Evolutionary conservation across 225 moss, liverwort and hornwort species (phyloP), one percentile per base, ranked within the genome.

Genomic region (Sphagnum contortum): DNA sequence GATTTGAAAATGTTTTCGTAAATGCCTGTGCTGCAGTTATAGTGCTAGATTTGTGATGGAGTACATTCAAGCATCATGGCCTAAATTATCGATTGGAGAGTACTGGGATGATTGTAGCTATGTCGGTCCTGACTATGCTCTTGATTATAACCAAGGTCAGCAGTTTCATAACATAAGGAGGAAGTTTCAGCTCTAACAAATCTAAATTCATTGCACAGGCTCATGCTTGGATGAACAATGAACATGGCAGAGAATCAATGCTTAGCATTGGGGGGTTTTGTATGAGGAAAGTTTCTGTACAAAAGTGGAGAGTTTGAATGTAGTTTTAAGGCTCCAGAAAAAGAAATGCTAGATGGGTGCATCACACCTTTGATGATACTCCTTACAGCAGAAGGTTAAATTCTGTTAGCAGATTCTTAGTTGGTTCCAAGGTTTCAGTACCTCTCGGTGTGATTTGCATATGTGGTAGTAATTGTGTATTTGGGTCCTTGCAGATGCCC

Each of bases 51-150:
- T 88, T 63, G 92, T 98, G 68, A 91, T 74, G 70, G 96, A 92
- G 74, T 98, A 81, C 63, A 69, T 87, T 50, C 90, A 89, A 54
- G 85, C 85, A 68, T 85, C 85, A 62, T 67, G 82, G 70, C 88
- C 96, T 4, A 61, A 80, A 59, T 81, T 98, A 47, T 73, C 85
- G 57, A 61, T 98, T 12, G 96, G 96, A 76, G 96, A 98, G 65
- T 91, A 80, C 64, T 98, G 96, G 96, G 96, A 98, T 74, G 67
- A 81, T 51, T 98, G 96, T 77, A 84, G 76, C 80, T 98, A 98
- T 50, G 65, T 68, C 45, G 72, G 68, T 60, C 68, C 77, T 59
- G 72, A 78, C 49, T 72, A 47, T 56, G 55, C 71, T 54, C 89
- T 98, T 57, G 88, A 93, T 58, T 88, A 85, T 60, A 81, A 92